phyloP scores from a whole-genome alignment of 768 basidiomycete genomes.

The Tricholoma bakamatsutake region DNA sequence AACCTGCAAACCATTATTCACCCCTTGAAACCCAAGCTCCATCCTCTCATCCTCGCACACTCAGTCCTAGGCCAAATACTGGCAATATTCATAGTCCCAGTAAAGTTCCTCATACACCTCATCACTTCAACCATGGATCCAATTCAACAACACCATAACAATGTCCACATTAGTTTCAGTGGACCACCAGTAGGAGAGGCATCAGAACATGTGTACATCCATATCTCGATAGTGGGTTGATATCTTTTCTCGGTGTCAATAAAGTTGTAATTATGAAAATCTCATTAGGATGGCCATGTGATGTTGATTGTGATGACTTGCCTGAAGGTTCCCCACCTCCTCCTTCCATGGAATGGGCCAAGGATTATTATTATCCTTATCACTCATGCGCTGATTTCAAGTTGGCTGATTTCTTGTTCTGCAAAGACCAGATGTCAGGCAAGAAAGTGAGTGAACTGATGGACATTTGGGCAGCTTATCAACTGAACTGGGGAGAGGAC shows the following conservation, averaged over 20 bases:
- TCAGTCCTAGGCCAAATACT: too few species aligned
- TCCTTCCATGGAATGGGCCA: not conserved
- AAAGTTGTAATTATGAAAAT: not conserved
- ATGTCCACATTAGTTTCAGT: not conserved
- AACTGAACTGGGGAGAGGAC: not conserved
- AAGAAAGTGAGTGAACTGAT: not conserved
- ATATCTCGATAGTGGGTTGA: not conserved
- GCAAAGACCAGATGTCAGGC: not conserved
- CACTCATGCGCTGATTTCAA: not conserved
- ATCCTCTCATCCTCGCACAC: too few species aligned
- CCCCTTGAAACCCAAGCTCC: too few species aligned
- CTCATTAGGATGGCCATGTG: not conserved
- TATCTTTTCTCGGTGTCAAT: not conserved
- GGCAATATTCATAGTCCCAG: too few species aligned
- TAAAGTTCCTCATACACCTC: not conserved
- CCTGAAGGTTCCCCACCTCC: not conserved
- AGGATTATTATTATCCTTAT: not conserved
- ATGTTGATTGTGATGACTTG: not conserved
- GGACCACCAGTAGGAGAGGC: not conserved
- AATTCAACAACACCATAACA: too few species aligned
- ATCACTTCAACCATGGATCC: too few species aligned
- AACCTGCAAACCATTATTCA: not conserved
- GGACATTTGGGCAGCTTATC: not conserved
- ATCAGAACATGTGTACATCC: not conserved
- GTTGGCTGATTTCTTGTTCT: not conserved